Base-by-base conservation (phyloP, 495 filamentous ascomycete genomes). In the Penicillium mononematosum region DNA sequence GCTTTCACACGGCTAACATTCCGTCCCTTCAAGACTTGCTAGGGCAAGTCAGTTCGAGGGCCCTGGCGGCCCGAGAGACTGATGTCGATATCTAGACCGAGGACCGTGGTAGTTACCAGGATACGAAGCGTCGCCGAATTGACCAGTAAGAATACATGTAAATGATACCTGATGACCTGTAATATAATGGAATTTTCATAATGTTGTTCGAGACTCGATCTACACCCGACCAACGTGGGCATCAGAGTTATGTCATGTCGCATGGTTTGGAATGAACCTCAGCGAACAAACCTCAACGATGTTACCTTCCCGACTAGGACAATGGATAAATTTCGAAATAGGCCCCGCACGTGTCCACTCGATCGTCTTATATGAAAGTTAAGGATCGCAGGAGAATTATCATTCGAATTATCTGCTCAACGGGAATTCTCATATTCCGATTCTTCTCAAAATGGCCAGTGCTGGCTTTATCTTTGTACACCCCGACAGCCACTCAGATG, bases 31-130 rank as follows among this genome's bases (percentile, higher is more conserved):
- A 36, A 77, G 72, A 68, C 63, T 75, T 20, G 73, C 76, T 16
- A 74, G 75, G 36, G 80, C 79, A 10, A 54, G 66, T 24, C 72
- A 83, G 22, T 85, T 76, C 63, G 72, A 81, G 34, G 82, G 82
- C 17, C 5, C 50, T 0, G 81, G 80, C 16, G 81, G 80, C 16
- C 81, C 80, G 0, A 80, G 81, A 58, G 78, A 79, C 29, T 31
- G 29, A 31, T 31, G 29, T 31, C 49, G 79, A 82, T 39, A 61
- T 69, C 44, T 67, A 69, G 55, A 62, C 62, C 8, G 53, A 71
- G 10, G 63, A 61, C 43, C 67, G 74, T 16, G 59, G 65, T 12
- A 81, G 81, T 16, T 69, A 77, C 38, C 73, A 82, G 59, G 76
- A 68, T 17, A 46, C 67, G 60, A 72, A 68, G 60, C 58, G 53